These are phyloP conservation scores for Carex cristatella DNA, from an alignment of 176 grass and related monocot genomes.

Conservation along the genomic window DNA sequence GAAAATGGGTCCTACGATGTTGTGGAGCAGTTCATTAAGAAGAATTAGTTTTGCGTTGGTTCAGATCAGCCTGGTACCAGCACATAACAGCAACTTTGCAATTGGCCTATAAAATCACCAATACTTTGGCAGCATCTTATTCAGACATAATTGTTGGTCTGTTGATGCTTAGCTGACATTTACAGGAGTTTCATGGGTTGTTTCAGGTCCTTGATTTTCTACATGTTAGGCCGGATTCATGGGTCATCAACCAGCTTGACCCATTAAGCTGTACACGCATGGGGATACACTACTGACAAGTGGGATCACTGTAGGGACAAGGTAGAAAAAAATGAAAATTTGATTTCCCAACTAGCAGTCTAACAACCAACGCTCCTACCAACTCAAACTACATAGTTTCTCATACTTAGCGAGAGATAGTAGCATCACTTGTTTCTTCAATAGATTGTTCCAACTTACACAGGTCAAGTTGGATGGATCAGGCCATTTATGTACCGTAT, in stretches of 20 bases:
- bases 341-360: neutral
- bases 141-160: neutral
- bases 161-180: neutral
- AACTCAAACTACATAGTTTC: neutral
- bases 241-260: neutral
- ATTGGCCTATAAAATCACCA: slow-evolving; percentile 1
- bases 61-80: neutral
- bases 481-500: neutral
- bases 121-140: neutral
- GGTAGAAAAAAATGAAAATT: neutral
- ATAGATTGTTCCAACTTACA: neutral
- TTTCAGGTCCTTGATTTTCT: neutral
- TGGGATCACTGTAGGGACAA: neutral
- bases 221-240: neutral
- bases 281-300: slow-evolving; percentile 5
- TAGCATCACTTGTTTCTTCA: no score
- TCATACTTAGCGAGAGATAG: neutral
- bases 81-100: neutral
- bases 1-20: neutral
- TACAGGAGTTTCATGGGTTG: slow-evolving; percentile 5
- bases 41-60: neutral
- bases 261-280: neutral
- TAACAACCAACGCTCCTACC: neutral
- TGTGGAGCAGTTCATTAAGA: neutral
- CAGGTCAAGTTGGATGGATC: neutral